Evolutionary conservation across 768 basidiomycete genomes (phyloP).

Genomic region (Leccinum incarnatum): DNA sequence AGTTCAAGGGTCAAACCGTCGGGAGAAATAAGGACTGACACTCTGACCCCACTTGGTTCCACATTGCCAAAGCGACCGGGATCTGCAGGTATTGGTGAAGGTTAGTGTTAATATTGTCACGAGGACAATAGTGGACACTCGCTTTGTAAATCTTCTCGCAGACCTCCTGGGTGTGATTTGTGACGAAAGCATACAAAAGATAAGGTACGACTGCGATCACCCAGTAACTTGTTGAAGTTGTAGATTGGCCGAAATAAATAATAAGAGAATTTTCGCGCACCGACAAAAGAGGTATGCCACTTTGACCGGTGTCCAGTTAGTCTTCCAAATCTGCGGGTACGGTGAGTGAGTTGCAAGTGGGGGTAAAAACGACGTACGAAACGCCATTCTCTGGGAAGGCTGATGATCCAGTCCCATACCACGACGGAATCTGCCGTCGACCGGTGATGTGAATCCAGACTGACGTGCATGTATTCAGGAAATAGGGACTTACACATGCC

Average conservation of each 20-base stretch:
- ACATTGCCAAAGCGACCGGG: constrained; percentile 79
- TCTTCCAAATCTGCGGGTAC: constrained; percentile 67
- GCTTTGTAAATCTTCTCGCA: constrained; percentile 75
- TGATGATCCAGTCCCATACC: constrained; percentile 84
- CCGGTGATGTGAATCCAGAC: neutral
- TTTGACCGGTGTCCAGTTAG: constrained; percentile 82
- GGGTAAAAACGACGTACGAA: constrained; percentile 48
- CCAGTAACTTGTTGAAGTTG: constrained; percentile 58
- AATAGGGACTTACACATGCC: constrained; percentile 62
- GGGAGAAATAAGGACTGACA: constrained; percentile 38
- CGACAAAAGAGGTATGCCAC: constrained; percentile 81
- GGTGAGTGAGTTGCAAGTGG: neutral
- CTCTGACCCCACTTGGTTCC: constrained; percentile 85
- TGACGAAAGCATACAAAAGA: constrained; percentile 71
- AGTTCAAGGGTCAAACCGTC: constrained; percentile 2
- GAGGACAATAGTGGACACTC: constrained; percentile 8
- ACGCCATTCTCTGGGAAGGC: constrained; percentile 72
- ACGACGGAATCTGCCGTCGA: constrained; percentile 64
- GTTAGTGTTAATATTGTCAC: neutral
- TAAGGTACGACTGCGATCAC: constrained; percentile 79
- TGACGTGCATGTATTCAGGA: constrained; percentile 18
- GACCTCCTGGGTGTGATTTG: constrained; percentile 59
- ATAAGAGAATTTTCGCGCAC: constrained; percentile 40
- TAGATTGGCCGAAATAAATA: constrained; percentile 4
- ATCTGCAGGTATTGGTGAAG: constrained; percentile 42